phyloP scores from a whole-genome alignment of 495 filamentous ascomycete genomes.

The Penicillium antarcticum region DNA sequence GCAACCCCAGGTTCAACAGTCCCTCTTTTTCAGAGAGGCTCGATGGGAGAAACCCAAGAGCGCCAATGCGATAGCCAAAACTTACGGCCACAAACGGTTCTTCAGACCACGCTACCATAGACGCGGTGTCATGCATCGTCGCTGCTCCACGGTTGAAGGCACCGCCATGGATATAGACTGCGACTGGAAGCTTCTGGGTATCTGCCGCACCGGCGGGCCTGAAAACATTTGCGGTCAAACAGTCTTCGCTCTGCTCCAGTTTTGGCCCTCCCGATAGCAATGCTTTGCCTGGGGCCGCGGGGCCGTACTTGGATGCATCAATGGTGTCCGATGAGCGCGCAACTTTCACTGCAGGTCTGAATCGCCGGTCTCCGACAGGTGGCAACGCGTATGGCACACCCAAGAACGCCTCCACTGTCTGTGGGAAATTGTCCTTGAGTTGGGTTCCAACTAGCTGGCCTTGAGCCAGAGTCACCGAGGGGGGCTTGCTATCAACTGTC shows the following conservation, averaged over 20 bases:
- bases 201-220: constrained; percentile 33
- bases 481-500: constrained; percentile 11
- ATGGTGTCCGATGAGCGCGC: constrained; percentile 29
- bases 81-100: constrained; percentile 55
- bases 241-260: constrained; percentile 49
- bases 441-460: constrained; percentile 52
- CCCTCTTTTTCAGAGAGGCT: constrained; percentile 48
- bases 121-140: constrained; percentile 36
- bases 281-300: constrained; percentile 25
- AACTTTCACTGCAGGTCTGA: constrained; percentile 44
- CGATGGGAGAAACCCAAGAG: constrained; percentile 61
- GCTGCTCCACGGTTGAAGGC: constrained; percentile 38
- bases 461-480: constrained; percentile 45
- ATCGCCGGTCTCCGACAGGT: constrained; percentile 53
- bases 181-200: constrained; percentile 49
- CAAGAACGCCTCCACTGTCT: constrained; percentile 53
- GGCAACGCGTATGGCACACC: constrained; percentile 60
- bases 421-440: constrained; percentile 36
- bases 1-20: constrained; percentile 59
- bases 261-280: constrained; percentile 18
- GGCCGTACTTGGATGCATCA: constrained; percentile 40
- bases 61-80: constrained; percentile 61
- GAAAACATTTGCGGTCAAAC: constrained; percentile 51
- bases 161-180: constrained; percentile 50
- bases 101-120: constrained; percentile 54